Base-by-base conservation (phyloP, 1,284 basidiomycete species). In the Pseudozyma hubeiensis region DNA sequence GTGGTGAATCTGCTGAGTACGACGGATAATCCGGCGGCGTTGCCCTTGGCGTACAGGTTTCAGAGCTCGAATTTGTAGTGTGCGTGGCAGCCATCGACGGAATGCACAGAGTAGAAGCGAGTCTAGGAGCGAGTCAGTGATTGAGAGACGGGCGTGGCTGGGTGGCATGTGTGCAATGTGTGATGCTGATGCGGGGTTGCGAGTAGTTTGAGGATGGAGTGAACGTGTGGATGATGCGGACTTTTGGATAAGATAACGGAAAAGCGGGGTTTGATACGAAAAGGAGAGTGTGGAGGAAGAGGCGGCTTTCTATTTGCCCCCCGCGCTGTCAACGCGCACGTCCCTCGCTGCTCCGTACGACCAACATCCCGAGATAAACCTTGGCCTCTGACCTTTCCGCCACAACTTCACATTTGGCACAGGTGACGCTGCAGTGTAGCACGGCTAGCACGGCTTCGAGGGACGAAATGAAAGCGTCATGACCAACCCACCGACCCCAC, bases 1-100 rank as follows among this genome's bases (percentile, higher is more conserved):
- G 75, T 81, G 16, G 81, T 84, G 56, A 79, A 75, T 35, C 63
- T 83, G 41, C 62, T 82, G 37, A 78, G 81, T 33, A 84, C 81
- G 8, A 83, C 82, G 31, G 82, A 84, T 46, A 84, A 83, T 44
- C 82, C 82, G 7, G 80, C 82, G 2, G 82, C 82, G 5, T 50
- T 81, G 51, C 82, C 82, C 8, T 59, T 84, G 19, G 74, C 80
- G 34, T 80, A 83, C 47, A 70, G 80, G 13, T 70, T 84, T 34
- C 81, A 83, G 64, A 78, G 72, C 51, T 59, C 68, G 24, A 64
- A 75, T 24, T 58, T 66, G 49, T 77, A 41, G 40, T 14, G 3
- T 41, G 11, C 10, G 35, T 37, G 1, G 24, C 24, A 24, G 24
- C 24, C 24, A n/a, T 24, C 24, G 24, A 2, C 24, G 24, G 4